phyloP scores from a whole-genome alignment of 2,329 filamentous ascomycete species.

The Cadophora gregata region DNA sequence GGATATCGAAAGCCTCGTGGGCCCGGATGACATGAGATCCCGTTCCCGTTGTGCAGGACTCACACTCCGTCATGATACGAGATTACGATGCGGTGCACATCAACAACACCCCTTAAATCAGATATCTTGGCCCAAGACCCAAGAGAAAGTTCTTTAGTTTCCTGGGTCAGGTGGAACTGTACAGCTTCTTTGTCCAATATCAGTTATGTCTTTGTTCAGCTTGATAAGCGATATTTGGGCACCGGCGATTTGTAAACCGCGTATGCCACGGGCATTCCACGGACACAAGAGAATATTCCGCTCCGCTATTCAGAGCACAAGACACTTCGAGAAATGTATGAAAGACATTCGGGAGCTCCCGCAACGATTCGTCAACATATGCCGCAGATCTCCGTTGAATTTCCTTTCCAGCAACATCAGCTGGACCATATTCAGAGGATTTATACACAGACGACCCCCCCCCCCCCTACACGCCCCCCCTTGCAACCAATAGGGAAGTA shows the following conservation, averaged over 20 bases:
- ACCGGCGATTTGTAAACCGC: conserved; percentile 14
- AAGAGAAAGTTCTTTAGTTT: background rate
- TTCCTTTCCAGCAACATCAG: conserved; percentile 22
- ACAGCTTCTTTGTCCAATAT: conserved; percentile 8
- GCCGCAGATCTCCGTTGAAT: conserved; percentile 29
- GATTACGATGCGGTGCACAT: conserved; percentile 5
- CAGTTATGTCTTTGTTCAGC: conserved; percentile 5
- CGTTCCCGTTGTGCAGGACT: background rate
- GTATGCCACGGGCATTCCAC: background rate
- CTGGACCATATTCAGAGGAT: conserved; percentile 8
- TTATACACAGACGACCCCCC: too few relatives aligned
- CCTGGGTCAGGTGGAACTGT: background rate
- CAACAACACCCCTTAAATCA: background rate
- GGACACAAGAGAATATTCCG: background rate
- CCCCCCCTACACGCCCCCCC: too few relatives aligned
- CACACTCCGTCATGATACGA: conserved; percentile 7
- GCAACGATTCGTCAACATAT: conserved; percentile 26
- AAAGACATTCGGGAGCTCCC: conserved; percentile 16
- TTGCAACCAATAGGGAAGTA: too few relatives aligned
- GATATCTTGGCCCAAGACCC: conserved; percentile 7
- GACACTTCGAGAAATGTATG: conserved; percentile 11
- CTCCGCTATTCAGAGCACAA: conserved; percentile 5
- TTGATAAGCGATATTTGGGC: conserved; percentile 14
- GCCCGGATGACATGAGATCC: conserved; percentile 17
- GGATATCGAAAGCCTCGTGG: conserved; percentile 5